Percentiles rank a stretch among this genome's conserved stretches.
phyloP scores from a whole-genome alignment of 768 basidiomycete genomes.

The Rhodotorula diobovata region DNA sequence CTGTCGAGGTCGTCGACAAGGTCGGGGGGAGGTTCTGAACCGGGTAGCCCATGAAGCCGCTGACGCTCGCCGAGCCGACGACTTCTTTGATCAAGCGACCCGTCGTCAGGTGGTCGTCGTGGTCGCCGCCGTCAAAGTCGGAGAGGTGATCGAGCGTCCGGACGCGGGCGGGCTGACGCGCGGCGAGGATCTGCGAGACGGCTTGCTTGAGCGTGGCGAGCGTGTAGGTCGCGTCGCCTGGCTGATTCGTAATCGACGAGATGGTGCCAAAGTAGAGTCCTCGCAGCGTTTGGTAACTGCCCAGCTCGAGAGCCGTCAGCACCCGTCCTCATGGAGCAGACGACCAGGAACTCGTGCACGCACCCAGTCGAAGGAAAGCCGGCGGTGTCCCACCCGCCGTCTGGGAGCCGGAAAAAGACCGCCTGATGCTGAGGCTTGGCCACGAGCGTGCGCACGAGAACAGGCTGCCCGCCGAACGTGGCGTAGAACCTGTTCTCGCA shows the following conservation, averaged over 20 bases:
- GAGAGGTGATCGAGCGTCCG: conserved; percentile 18
- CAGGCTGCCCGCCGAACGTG: conserved; percentile 13
- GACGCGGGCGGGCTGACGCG: background rate
- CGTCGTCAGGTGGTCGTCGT: conserved; percentile 19
- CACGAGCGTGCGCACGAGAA: conserved; percentile 7
- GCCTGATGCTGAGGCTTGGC: conserved; percentile 4
- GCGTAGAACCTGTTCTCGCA: conserved; percentile 8
- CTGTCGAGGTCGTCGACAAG: conserved; percentile 1
- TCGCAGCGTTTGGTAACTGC: conserved; percentile 20
- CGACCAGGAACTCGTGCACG: background rate
- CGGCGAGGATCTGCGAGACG: conserved; percentile 14
- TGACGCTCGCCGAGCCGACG: background rate
- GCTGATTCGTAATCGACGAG: conserved; percentile 6
- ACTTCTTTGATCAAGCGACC: background rate
- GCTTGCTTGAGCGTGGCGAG: conserved; percentile 2
- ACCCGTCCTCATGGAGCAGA: too few species aligned
- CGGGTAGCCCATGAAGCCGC: conserved; percentile 13
- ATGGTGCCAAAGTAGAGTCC: conserved; percentile 22
- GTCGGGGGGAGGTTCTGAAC: conserved; percentile 23
- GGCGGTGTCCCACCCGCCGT: background rate
- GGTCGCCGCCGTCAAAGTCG: conserved; percentile 16
- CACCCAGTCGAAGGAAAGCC: background rate
- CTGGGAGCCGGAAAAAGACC: background rate
- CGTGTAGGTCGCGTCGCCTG: conserved; percentile 12
- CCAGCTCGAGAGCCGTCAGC: too few species aligned